A percentile compares a stretch with the other conserved stretches of the same genome.
phyloP scores from a whole-genome alignment of 2,329 filamentous ascomycete genomes.

The Pestalotiopsis fici region DNA sequence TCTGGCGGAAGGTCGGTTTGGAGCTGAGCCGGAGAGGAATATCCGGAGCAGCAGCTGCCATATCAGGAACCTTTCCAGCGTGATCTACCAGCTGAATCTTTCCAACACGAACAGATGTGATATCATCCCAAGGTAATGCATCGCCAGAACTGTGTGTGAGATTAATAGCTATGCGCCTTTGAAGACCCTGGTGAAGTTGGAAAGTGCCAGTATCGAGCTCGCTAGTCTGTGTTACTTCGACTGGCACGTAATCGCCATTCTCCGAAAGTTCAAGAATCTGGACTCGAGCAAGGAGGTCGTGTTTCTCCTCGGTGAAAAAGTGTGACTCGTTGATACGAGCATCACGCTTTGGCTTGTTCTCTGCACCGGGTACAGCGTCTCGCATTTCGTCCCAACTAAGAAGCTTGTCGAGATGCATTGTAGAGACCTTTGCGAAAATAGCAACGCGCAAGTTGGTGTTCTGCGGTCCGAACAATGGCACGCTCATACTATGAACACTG shows the following conservation, averaged over 20 bases:
- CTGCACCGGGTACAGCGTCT: conserved; percentile 67
- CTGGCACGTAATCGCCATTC: conserved; percentile 84
- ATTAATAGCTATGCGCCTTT: conserved; percentile 83
- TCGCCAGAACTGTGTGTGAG: conserved; percentile 92
- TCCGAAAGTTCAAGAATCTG: conserved; percentile 93
- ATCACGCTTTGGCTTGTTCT: conserved; percentile 53
- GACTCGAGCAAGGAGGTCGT: conserved; percentile 85
- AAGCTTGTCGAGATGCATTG: conserved; percentile 95
- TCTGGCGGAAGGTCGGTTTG: conserved; percentile 77
- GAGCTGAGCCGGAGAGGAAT: conserved; percentile 77
- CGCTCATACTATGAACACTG: conserved; percentile 97
- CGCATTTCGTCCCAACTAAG: conserved; percentile 99
- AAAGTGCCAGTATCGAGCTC: conserved; percentile 88
- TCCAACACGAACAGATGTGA: conserved; percentile 75
- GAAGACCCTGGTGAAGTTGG: conserved; percentile 92
- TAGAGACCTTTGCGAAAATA: conserved; percentile 86
- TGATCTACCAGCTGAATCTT: conserved; percentile 82
- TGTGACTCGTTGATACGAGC: conserved; percentile 86
- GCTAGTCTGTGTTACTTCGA: conserved; percentile 86
- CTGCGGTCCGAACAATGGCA: conserved; percentile 76
- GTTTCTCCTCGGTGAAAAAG: conserved; percentile 89
- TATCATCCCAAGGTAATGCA: conserved; percentile 83
- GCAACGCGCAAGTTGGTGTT: conserved; percentile 80
- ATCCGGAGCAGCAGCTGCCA: conserved; percentile 71
- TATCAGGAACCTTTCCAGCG: conserved; percentile 80